Evolutionary conservation across 2,329 filamentous ascomycete species (phyloP).

Genomic region (Orbilia brochopaga): DNA sequence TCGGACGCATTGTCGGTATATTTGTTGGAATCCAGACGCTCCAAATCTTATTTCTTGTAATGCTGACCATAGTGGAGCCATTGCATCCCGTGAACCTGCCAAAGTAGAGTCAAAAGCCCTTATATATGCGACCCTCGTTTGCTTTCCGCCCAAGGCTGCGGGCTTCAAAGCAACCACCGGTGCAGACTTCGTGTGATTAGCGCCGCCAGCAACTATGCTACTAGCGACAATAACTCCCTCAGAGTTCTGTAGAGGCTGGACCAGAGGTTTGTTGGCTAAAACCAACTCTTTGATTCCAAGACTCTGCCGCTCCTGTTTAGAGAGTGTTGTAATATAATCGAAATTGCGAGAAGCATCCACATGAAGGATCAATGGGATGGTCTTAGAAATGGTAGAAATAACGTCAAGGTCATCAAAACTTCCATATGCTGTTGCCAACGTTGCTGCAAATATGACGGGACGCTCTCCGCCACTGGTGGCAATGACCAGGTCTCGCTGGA

Average conservation of each 20-base stretch:
- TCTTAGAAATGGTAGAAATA: conserved; percentile 23
- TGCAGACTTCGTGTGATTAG: conserved; percentile 18
- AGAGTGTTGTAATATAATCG: conserved; percentile 34
- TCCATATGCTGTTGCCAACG: conserved; percentile 11
- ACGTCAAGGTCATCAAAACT: conserved; percentile 9
- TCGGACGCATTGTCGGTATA: conserved; percentile 4
- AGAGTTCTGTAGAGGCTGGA: not conserved
- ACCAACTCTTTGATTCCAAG: conserved; percentile 10
- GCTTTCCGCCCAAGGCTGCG: conserved; percentile 9
- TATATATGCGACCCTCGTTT: conserved; percentile 5
- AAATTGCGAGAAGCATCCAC: conserved; percentile 34
- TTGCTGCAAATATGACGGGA: conserved; percentile 29
- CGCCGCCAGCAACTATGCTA: conserved; percentile 24
- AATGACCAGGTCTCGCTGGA: conserved; percentile 1
- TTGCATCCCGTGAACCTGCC: conserved; percentile 29
- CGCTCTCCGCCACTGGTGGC: not conserved
- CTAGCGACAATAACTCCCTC: conserved; percentile 8
- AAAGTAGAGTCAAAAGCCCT: conserved; percentile 19
- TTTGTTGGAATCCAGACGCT: conserved; percentile 7
- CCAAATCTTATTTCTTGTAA: conserved; percentile 39
- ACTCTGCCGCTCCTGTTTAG: not conserved
- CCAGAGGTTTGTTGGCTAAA: not conserved
- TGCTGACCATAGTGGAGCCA: conserved; percentile 18
- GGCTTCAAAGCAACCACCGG: conserved; percentile 14
- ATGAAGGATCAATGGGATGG: conserved; percentile 19